These are phyloP conservation scores for Kwoniella dejecticola DNA, from an alignment of 768 basidiomycete genomes.

Conservation along the genomic window DNA sequence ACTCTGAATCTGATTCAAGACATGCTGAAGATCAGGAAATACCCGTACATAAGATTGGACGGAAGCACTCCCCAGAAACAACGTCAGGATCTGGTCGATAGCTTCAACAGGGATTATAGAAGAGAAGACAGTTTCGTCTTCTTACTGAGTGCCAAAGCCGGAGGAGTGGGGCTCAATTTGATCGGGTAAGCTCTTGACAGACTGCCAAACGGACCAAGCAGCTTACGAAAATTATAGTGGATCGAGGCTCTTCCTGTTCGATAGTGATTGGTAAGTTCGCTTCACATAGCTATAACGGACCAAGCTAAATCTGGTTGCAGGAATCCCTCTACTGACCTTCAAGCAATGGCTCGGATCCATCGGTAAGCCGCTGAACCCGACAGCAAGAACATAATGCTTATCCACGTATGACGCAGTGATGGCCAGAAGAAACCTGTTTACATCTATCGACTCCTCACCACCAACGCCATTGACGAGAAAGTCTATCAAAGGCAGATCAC, in stretches of 20 bases:
- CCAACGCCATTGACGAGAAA: slow-evolving; percentile 78
- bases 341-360: slow-evolving; percentile 97
- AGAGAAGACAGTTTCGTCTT: slow-evolving; percentile 74
- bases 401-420: slow-evolving; percentile 62
- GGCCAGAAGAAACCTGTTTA: slow-evolving; percentile 89
- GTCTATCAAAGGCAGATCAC: slow-evolving; percentile 73
- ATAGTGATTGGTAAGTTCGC: slow-evolving; percentile 50
- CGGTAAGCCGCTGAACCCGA: slow-evolving; percentile 60
- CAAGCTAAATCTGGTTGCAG: slow-evolving; percentile 25
- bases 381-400: neutral
- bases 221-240: slow-evolving; percentile 65
- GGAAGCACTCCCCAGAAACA: slow-evolving; percentile 61
- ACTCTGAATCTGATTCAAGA: slow-evolving; percentile 90
- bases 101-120: slow-evolving; percentile 79
- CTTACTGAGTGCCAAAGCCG: slow-evolving; percentile 89
- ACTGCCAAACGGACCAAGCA: neutral
- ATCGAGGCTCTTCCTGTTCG: slow-evolving; percentile 69
- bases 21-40: slow-evolving; percentile 73
- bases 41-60: slow-evolving; percentile 81
- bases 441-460: slow-evolving; percentile 60
- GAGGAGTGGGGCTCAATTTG: slow-evolving; percentile 87
- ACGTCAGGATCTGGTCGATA: slow-evolving; percentile 71
- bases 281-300: neutral
- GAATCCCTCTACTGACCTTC: slow-evolving; percentile 68
- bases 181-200: slow-evolving; percentile 30